Evolutionary conservation across 371 early-diverging fungal genomes (phyloP).

Genomic region (Mortierella sp.): DNA sequence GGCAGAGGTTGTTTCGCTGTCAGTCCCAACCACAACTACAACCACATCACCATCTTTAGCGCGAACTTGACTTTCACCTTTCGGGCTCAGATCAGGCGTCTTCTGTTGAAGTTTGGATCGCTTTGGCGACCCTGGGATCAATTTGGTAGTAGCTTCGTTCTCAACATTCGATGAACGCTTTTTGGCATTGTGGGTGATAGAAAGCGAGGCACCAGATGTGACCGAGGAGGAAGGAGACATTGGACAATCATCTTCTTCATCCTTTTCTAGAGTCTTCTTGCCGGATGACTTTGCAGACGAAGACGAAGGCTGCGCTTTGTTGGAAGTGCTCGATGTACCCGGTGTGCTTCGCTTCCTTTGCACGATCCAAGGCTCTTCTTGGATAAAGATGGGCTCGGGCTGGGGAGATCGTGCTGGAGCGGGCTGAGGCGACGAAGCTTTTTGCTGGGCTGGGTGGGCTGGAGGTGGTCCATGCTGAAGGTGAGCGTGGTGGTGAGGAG

Average conservation of each 20-base stretch:
- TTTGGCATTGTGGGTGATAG: constrained; percentile 14
- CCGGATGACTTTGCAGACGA: not conserved
- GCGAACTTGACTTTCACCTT: not conserved
- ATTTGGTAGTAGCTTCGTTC: not conserved
- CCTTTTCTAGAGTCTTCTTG: constrained; percentile 27
- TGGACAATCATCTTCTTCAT: constrained; percentile 16
- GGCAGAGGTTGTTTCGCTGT: constrained; percentile 3
- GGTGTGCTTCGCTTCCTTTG: constrained; percentile 37
- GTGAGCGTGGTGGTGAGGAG: constrained; percentile 25
- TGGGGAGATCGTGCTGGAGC: constrained; percentile 12
- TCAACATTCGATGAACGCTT: constrained; percentile 22
- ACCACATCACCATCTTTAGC: constrained; percentile 15
- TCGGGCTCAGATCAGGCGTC: not conserved
- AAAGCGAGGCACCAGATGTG: constrained; percentile 11
- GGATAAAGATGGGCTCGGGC: constrained; percentile 54
- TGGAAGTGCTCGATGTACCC: constrained; percentile 10
- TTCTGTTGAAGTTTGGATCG: constrained; percentile 28
- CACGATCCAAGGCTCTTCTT: constrained; percentile 52
- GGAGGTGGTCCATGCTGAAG: constrained; percentile 14
- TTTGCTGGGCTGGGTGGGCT: constrained; percentile 8
- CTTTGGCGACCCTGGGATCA: constrained; percentile 9
- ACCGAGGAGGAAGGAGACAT: constrained; percentile 30
- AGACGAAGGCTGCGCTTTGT: constrained; percentile 3
- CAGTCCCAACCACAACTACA: constrained; percentile 24
- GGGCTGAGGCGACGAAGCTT: constrained; percentile 2